Percentiles rank a stretch among this genome's conserved stretches.
phyloP scores from a whole-genome alignment of 169 alveolate genomes.

The Besnoitia besnoiti region DNA sequence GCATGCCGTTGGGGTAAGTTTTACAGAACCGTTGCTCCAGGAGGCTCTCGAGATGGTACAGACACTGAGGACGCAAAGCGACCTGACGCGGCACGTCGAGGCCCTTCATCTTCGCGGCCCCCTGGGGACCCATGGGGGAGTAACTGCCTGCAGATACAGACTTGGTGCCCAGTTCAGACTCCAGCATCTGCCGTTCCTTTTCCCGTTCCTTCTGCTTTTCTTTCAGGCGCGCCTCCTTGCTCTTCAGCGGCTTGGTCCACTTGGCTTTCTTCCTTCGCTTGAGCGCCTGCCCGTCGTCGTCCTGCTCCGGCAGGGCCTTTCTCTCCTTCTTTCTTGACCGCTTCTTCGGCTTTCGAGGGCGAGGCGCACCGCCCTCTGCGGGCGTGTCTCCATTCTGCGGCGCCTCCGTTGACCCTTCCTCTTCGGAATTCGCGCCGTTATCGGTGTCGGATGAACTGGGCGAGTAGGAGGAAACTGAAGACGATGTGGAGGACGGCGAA shows the following conservation, averaged over 20 bases:
- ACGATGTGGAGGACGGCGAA: not conserved
- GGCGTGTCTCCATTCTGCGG: not conserved
- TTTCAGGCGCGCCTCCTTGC: not conserved
- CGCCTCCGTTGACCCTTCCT: not conserved
- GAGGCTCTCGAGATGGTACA: not conserved
- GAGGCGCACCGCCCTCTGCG: not conserved
- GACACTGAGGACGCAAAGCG: not conserved
- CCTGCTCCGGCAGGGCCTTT: not conserved
- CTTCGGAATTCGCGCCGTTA: not conserved
- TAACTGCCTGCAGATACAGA: not conserved
- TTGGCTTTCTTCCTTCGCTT: not conserved
- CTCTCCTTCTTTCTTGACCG: not conserved
- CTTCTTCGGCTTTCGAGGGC: not conserved
- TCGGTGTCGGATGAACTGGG: not conserved
- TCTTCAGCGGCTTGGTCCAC: not conserved
- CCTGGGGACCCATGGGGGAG: not conserved
- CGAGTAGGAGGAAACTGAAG: not conserved
- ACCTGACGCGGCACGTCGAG: not conserved
- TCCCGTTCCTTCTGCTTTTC: not conserved
- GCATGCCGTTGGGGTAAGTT: not conserved
- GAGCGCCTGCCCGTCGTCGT: not conserved
- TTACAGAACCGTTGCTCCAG: not conserved
- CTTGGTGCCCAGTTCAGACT: not conserved
- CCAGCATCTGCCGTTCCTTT: not conserved
- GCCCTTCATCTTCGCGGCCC: not conserved